These are phyloP conservation scores for Yamadazyma buinensis DNA, from an alignment of 1,139 yeast genomes.

Conservation along the genomic window DNA sequence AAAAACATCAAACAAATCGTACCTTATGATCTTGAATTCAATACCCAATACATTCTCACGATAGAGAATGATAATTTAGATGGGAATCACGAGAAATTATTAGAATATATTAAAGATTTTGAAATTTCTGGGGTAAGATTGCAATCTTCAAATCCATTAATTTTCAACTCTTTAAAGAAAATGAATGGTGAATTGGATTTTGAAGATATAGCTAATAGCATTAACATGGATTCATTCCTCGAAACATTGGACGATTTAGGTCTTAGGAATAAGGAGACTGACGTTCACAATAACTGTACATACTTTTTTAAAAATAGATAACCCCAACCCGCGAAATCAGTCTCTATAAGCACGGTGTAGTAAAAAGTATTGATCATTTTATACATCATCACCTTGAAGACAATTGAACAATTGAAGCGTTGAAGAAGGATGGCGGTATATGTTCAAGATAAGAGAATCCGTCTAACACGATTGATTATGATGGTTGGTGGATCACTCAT, in stretches of 20 bases:
- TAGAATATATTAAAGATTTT: conserved; percentile 14
- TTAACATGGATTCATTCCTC: conserved; percentile 17
- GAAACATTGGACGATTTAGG: conserved; percentile 28
- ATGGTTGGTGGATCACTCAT: not conserved
- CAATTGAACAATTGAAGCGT: too few species aligned
- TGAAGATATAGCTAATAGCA: too few species aligned
- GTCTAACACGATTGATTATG: not conserved
- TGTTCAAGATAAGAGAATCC: not conserved
- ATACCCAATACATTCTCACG: conserved; percentile 26
- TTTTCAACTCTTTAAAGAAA: conserved; percentile 9
- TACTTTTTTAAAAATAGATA: conserved; percentile 15
- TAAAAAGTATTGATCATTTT: too few species aligned
- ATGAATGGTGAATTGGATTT: too few species aligned
- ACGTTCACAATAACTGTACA: conserved; percentile 17
- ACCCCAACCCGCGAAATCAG: too few species aligned
- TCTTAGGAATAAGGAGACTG: conserved; percentile 24
- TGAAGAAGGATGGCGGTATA: conserved; percentile 1
- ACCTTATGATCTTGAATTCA: conserved; percentile 32
- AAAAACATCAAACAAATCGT: conserved; percentile 13
- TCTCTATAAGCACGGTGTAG: too few species aligned
- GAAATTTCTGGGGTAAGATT: conserved; percentile 29
- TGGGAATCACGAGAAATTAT: conserved; percentile 3
- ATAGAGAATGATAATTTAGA: conserved; percentile 22
- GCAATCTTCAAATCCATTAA: conserved; percentile 14
- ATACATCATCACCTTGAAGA: too few species aligned